These are phyloP conservation scores for Coemansia sp. DNA, from an alignment of 192 early-diverging fungal species.

Conservation along the genomic window DNA sequence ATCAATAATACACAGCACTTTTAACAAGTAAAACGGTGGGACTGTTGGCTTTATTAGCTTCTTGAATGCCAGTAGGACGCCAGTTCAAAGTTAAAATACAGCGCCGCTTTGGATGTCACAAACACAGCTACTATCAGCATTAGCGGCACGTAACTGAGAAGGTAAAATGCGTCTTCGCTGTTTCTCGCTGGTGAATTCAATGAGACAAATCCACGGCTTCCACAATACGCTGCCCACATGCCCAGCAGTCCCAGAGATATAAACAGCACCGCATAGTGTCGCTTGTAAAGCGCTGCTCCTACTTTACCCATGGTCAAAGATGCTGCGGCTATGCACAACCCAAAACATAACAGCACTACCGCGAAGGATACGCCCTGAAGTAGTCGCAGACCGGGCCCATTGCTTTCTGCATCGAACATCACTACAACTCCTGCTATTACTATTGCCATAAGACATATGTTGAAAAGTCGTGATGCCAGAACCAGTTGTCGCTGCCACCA, in stretches of 20 bases:
- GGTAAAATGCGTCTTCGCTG: conserved; percentile 19
- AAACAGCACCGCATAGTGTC: conserved; percentile 7
- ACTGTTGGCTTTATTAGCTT: background rate
- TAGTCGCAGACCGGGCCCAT: conserved; percentile 14
- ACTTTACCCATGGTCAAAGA: background rate
- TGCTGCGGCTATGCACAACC: background rate
- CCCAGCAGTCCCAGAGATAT: conserved; percentile 10
- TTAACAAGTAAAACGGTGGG: background rate
- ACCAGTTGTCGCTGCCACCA: background rate
- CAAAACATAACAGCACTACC: background rate
- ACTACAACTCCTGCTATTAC: conserved; percentile 9
- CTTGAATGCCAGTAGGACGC: conserved; percentile 21
- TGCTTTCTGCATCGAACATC: conserved; percentile 18
- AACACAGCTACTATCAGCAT: conserved; percentile 13
- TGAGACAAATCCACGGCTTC: conserved; percentile 17
- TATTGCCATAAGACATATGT: conserved; percentile 13
- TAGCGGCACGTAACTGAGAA: conserved; percentile 21
- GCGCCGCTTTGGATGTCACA: conserved; percentile 16
- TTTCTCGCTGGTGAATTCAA: conserved; percentile 20
- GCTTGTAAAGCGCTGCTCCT: conserved; percentile 13
- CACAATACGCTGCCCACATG: conserved; percentile 26
- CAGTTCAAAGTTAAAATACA: conserved; percentile 39
- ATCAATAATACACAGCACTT: conserved; percentile 3
- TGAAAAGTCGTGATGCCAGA: conserved; percentile 9
- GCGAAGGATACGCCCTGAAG: conserved; percentile 16